Evolutionary conservation across 768 basidiomycete genomes (phyloP).

Genomic region (Pleurotus citrinopileatus): DNA sequence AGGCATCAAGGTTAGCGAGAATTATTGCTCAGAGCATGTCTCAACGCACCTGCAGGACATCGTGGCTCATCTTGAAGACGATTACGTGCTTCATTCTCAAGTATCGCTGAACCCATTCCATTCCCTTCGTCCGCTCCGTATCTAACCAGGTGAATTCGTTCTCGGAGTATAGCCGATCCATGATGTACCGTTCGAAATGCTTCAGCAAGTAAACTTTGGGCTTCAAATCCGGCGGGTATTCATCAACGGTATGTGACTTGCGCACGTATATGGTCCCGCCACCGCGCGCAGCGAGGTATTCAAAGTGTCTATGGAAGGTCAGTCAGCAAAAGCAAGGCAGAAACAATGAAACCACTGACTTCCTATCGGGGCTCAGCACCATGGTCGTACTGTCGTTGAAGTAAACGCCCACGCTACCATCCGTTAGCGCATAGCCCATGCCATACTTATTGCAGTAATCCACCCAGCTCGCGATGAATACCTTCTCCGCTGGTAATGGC

Average conservation of each 20-base stretch:
- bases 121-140: slow-evolving; percentile 62
- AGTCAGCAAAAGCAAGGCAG: slow-evolving; percentile 10
- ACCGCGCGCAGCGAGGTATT: slow-evolving; percentile 74
- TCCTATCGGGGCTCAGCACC: slow-evolving; percentile 81
- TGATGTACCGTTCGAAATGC: slow-evolving; percentile 94
- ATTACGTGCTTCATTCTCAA: slow-evolving; percentile 96
- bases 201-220: slow-evolving; percentile 90
- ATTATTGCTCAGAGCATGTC: slow-evolving; percentile 1
- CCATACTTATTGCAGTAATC: slow-evolving; percentile 99
- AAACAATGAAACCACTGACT: slow-evolving; percentile 59
- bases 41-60: slow-evolving; percentile 79
- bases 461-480: slow-evolving; percentile 98
- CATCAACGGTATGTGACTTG: slow-evolving; percentile 65
- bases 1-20: slow-evolving; percentile 12
- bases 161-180: slow-evolving; percentile 83
- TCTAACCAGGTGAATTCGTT: slow-evolving; percentile 83
- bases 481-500: slow-evolving; percentile 59
- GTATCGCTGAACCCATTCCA: slow-evolving; percentile 96
- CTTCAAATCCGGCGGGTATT: slow-evolving; percentile 81
- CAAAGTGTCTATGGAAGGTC: slow-evolving; percentile 62
- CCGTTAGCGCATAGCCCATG: slow-evolving; percentile 98
- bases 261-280: slow-evolving; percentile 68
- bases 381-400: slow-evolving; percentile 94
- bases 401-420: slow-evolving; percentile 92
- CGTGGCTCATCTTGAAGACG: slow-evolving; percentile 94